Evolutionary conservation across 2,329 filamentous ascomycete genomes (phyloP), one percentile per base, ranked within the genome.

Genomic region (Pyricularia sp.): DNA sequence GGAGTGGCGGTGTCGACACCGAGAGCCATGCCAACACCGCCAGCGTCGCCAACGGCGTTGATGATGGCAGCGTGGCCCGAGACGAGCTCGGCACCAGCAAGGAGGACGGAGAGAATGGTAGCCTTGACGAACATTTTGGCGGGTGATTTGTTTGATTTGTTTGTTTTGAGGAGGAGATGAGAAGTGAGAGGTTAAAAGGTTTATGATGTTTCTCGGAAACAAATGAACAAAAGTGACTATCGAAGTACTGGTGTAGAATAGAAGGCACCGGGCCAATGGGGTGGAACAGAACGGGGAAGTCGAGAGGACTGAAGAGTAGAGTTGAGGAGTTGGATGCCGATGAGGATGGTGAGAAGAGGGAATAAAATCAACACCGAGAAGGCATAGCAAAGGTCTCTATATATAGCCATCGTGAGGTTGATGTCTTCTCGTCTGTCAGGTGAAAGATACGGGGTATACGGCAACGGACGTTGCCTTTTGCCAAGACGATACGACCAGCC

Each of bases 41-140:
- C 87, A 31, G 80, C 80, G 73, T 89, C 80, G 70, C 87, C 88
- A 58, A 81, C 81, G 36, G 88, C 88, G 65, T 77, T 77, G 73
- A 84, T 82, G 78, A 90, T 88, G 73, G 84, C 86, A 70, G 83
- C 82, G 81, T 90, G 88, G 74, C 84, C 86, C 72, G 86, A 81
- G 71, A 85, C 87, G 68, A 90, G 82, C 72, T 83, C 79, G 73
- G 82, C 82, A 71, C 82, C 79, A 73, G 85, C 80, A 74, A 88
- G 76, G 77, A 87, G 79, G 75, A 82, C 79, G 75, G 86, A 77
- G 72, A 78, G 71, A 70, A 81, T 31, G 70, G 78, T 63, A 66
- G 71, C 72, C 72, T 78, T 79, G 74, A 76, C 70, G 68, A 73
- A 72, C 75, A 78, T 79, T 30, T 69, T 76, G 72, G 31, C 33